These are phyloP conservation scores for Fusarium nisikadoi DNA, from an alignment of 2,329 filamentous ascomycete genomes.

Conservation along the genomic window DNA sequence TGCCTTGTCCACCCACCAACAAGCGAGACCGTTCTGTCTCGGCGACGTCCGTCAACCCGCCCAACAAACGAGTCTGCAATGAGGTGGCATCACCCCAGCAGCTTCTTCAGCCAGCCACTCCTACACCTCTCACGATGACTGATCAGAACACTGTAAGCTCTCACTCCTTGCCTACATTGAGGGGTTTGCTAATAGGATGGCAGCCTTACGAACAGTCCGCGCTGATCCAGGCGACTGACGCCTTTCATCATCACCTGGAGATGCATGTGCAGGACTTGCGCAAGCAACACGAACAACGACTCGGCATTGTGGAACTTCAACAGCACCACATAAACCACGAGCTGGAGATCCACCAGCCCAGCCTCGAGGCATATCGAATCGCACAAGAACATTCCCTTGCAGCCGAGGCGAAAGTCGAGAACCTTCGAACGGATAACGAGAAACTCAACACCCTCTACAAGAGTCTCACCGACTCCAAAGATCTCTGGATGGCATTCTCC, in stretches of 20 bases:
- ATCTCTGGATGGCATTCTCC: not conserved
- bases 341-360: not conserved
- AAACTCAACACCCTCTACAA: not conserved
- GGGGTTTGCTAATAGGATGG: not conserved
- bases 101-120: not conserved
- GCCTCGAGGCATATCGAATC: not conserved
- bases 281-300: not conserved
- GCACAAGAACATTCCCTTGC: not conserved
- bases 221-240: not conserved
- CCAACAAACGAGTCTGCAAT: not conserved
- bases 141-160: not conserved
- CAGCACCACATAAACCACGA: not conserved
- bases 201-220: not conserved
- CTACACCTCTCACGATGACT: not conserved
- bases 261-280: not conserved
- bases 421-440: not conserved
- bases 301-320: not conserved
- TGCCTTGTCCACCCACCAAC: not conserved
- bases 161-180: fast-evolving
- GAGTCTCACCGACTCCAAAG: not conserved
- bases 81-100: not conserved
- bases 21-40: constrained; percentile 3
- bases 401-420: not conserved
- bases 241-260: not conserved
- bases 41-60: not conserved